Evolutionary conservation across 345 rosid species (phyloP), one percentile per base, ranked within the genome.

Genomic region (Salix viminalis): DNA sequence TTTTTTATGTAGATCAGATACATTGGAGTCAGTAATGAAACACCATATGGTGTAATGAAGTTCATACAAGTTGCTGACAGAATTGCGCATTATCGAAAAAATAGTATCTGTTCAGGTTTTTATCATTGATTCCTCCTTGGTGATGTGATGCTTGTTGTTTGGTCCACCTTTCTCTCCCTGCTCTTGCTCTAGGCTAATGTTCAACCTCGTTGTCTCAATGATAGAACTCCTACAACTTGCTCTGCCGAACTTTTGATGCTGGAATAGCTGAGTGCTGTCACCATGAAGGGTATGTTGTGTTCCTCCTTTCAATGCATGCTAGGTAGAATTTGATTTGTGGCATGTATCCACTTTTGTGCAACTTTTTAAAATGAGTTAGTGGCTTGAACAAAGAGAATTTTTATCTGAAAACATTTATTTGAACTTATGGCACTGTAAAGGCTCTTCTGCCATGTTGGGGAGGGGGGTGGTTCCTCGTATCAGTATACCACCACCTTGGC

Each of bases 241-340:
- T 90, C 72, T 83, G 89, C 78, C 84, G 87, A 76, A 87, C 85
- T 74, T 88, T 88, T 79, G 86, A 88, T 84, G 77, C 86, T 75
- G 90, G 88, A 78, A 30, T 89, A 84, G 88, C 94, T 26, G 91
- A 89, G 73, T 87, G 90, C 79, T 88, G 91, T 82, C 92, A 86
- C 82, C 87, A 85, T 37, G 86, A 90, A 82, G 84, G 91, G 91
- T 88, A 85, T 69, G 75, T 23, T 48, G 44, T 41, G 44, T 41
- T 41, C 44, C 44, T 10, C 4, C 44, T 41, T 11, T 41, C 44
- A 10, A 9, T 41, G 44, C 2, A 41, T 41, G 44, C 44, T 10
- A 10, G 44, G 44, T 41, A 41, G 44, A 41, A 41, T 10, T 41
- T 41, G 44, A 41, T 41, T 41, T 41, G 44, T 41, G 13, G 44